phyloP scores from a whole-genome alignment of 805 yeast species.

The Sungouiella thailandica region DNA sequence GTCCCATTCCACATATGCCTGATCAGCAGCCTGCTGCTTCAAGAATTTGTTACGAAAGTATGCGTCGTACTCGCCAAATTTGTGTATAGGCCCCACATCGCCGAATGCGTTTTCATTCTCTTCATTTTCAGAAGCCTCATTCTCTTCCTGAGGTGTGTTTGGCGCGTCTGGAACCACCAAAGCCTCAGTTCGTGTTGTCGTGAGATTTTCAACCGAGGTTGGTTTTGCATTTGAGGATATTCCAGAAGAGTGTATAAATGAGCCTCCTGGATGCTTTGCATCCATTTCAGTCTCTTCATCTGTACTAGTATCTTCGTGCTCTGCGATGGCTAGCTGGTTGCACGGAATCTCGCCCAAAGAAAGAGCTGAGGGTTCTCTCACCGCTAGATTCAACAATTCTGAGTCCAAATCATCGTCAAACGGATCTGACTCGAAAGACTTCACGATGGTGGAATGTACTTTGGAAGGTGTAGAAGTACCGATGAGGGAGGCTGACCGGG shows the following conservation, averaged over 20 bases:
- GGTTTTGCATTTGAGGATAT: neutral
- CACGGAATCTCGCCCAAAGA: conserved; percentile 7
- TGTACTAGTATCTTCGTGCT: conserved; percentile 2
- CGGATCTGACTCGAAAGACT: conserved; percentile 19
- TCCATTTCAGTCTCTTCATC: conserved; percentile 1
- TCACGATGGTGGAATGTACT: neutral
- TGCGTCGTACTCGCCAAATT: conserved; percentile 62
- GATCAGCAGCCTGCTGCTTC: conserved; percentile 60
- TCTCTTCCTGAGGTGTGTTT: neutral
- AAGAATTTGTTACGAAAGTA: conserved; percentile 58
- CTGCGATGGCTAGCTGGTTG: conserved; percentile 12
- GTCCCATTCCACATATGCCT: conserved; percentile 47
- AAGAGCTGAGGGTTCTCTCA: neutral
- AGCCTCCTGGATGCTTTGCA: no score
- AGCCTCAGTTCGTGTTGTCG: no score
- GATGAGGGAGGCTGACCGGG: conserved; percentile 1
- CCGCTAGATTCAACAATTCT: conserved; percentile 9
- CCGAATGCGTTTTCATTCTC: conserved; percentile 17
- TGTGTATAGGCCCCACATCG: conserved; percentile 34
- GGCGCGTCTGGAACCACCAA: neutral
- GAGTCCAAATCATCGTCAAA: conserved; percentile 23
- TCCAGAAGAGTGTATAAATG: no score
- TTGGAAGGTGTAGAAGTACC: conserved; percentile 2
- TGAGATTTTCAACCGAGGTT: neutral
- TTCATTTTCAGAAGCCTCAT: neutral